Base-by-base conservation (phyloP, 345 rosid genomes). In the Euphorbia tirucalli region DNA sequence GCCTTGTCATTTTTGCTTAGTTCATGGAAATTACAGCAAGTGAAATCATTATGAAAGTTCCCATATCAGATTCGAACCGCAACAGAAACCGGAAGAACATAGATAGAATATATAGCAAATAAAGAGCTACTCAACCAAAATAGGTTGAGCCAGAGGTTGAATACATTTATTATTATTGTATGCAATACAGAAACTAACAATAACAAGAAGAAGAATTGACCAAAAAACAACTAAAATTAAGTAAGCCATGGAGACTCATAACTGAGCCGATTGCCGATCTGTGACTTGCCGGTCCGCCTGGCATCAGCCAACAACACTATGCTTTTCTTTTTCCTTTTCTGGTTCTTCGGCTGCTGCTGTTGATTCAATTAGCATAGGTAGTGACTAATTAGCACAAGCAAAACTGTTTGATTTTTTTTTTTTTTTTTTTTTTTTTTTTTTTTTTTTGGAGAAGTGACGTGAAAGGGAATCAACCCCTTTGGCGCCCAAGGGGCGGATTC, bases 211-310 rank as follows among this genome's bases (percentile, higher is more conserved):
- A 44, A 28, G 27, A 24, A 54, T 54, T 11, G 14, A n/a, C 22
- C 13, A 25, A 60, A 48, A 52, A 73, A 25, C 50, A 66, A n/a
- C 32, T 28, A 56, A 44, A 56, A 66, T 25, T 61, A 52, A 73
- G 24, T 44, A 62, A 84, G 80, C 85, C 78, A 75, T 71, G 60
- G 66, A 71, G 80, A 74, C 74, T 68, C 75, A 4, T 60, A 35
- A 18, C 31, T 21, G 88, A 86, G 90, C 75, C 85, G 44, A 55
- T 73, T 69, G 90, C 93, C 89, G 82, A 79, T 86, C 31, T 61
- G 86, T 88, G 93, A 88, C 93, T 88, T 88, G 93, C 93, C 93
- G 89, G 86, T 85, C 74, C 71, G 84, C 86, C 63, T 18, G 58
- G 78, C 75, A 70, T 69, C 75, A 68, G 69, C 86, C 87, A 74